Percentiles rank a stretch among this genome's conserved stretches.
These are phyloP conservation scores for Bretschneidera sinensis DNA, from an alignment of 345 rosid species.

Conservation along the genomic window DNA sequence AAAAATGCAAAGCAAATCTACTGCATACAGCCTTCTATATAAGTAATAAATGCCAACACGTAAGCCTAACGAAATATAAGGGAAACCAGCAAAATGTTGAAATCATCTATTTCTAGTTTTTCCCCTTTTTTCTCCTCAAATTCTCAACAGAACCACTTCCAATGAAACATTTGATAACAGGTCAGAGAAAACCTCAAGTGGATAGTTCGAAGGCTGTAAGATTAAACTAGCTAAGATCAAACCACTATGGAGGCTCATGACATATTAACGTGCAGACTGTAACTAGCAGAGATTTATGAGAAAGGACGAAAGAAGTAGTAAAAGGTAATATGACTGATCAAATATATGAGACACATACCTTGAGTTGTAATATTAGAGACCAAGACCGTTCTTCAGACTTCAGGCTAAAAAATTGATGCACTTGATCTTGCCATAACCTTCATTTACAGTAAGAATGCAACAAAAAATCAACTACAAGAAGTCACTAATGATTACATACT, in stretches of 20 bases:
- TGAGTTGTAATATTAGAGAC: slow-evolving; percentile 43
- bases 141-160: background rate
- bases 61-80: no score
- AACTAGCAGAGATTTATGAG: background rate
- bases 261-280: background rate
- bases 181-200: background rate
- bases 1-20: background rate
- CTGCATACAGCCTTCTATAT: no score
- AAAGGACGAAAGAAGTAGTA: background rate
- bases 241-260: background rate
- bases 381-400: slow-evolving; percentile 34
- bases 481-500: background rate
- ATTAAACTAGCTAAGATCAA: background rate
- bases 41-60: no score
- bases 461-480: background rate
- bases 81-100: no score
- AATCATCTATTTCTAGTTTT: no score
- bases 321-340: background rate
- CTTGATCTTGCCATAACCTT: slow-evolving; percentile 65
- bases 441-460: slow-evolving; percentile 10
- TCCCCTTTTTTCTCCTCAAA: background rate
- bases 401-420: slow-evolving; percentile 31
- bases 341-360: slow-evolving; percentile 33
- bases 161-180: no score
- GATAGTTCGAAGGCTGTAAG: no score